Evolutionary conservation across 495 filamentous ascomycete species (phyloP), one percentile per base, ranked within the genome.

Genomic region (Polyplosphaeria fusca): DNA sequence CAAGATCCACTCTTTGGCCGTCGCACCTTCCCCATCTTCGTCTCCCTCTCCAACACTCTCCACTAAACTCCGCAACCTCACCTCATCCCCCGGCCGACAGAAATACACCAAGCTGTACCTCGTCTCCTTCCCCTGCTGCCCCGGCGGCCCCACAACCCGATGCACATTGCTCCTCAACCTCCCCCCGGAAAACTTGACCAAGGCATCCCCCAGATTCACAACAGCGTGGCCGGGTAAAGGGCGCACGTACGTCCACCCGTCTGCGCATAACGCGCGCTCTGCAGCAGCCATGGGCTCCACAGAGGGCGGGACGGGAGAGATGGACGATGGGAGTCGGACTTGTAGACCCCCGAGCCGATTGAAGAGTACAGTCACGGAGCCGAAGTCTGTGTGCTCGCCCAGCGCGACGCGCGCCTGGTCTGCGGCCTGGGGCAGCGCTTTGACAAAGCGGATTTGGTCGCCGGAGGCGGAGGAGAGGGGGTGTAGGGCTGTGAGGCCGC

Each of bases 81-180:
- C 78, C 14, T 75, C 63, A 67, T 86, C 79, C 60, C 82, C 80
- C 1, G 82, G 82, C 43, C 83, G 67, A 18, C 76, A 68, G 67
- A 86, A 86, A 67, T 83, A 85, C 19, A 85, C 83, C 23, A 86
- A 63, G 68, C 80, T 83, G 52, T 79, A 81, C 30, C 83, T 70
- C 30, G 74, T 73, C 27, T 56, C 67, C n/a, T 65, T 66, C 0
- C 68, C 78, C 55, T 86, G 82, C 4, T 67, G 61, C 3, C 79
- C 81, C 0, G 82, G 81, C 2, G 83, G 74, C 1, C 73, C 72
- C 3, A 81, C 77, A 16, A 86, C 83, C 3, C 84, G 75, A 65
- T 86, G 84, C 11, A 85, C 79, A 60, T 83, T 85, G 0, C 76
- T 78, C 19, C 82, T 75, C 37, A 86, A 64, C n/a, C 80, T 55